Evolutionary conservation across 2,329 filamentous ascomycete species (phyloP), one percentile per base, ranked within the genome.

Genomic region (Aureobasidium lini): DNA sequence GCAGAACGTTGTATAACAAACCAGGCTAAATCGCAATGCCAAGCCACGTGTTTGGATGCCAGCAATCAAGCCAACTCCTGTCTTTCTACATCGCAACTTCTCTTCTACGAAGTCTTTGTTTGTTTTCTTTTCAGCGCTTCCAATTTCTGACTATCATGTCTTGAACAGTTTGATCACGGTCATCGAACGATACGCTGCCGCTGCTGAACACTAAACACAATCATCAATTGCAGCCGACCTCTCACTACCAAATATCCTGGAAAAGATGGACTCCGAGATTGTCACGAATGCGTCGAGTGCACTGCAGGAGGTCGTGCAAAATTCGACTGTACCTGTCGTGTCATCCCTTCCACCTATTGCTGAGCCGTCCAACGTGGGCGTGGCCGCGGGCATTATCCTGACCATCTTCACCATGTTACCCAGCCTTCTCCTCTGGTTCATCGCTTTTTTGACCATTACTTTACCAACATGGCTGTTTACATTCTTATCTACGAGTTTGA

Each of bases 401-500:
- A 67, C 68, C 28, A 63, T 72, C 56, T 67, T 73, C 61, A 72
- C 70, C 29, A 65, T 83, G 59, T 72, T 86, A 54, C 84, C 84
- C 46, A 78, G 79, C 62, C 61, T 82, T 37, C 72, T 86, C 57
- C 95, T 94, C 75, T 95, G 89, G 86, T 74, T 86, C 58, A 84
- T 96, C 66, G 90, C 88, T 62, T 88, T 96, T 68, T 83, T 86
- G 16, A 95, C 93, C 29, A 91, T 97, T 65, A 95, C 90, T 15
- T 73, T 96, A 61, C 94, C 94, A 44, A 90, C 90, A 71, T 84
- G 94, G 73, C 82, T 97, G 16, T 99, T 95, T 72, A 89, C 86
- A 6, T 79, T 96, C 63, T 90, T 96, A 69, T 96, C 91, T 6
- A 93, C 90, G 64, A 96, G 89, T 73, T 79, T 95, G 78, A 99